Evolutionary conservation across 2,329 filamentous ascomycete genomes (phyloP), one percentile per base, ranked within the genome.

Genomic region (Emericellopsis cladophorae): DNA sequence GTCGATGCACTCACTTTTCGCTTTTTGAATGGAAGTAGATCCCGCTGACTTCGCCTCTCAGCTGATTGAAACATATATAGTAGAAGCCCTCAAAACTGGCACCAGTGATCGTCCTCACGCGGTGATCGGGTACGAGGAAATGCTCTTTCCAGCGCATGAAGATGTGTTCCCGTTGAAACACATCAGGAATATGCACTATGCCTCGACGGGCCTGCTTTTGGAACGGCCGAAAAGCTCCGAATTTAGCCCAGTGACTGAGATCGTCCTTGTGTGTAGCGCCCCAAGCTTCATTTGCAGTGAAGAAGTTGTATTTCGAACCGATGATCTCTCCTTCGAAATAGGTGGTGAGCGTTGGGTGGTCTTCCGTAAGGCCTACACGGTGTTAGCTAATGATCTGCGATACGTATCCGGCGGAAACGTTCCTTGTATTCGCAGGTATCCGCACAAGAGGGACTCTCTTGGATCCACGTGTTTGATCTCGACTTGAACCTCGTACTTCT

Each of bases 61-160:
- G 67, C 62, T 96, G 90, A 60, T 96, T 95, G 67, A 96, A 96
- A 65, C 89, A 95, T 49, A 98, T 96, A 56, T 98, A 98, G 59
- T 96, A 98, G 58, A 98, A 98, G 0, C 92, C 92, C 56, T 98
- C 92, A 45, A 96, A 98, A 55, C 90, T 96, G 7, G 92, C 92
- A 15, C 92, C 92, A 29, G 79, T 84, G 46, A 98, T 95, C 10
- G 85, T 93, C 45, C 82, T 76, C 16, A 96, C 88, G 14, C 85
- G 77, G 58, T 98, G 92, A 54, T 98, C 89, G 2, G 92, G 92
- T 1, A 98, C 92, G 1, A 98, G 68, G 54, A 98, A 98, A 53
- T 94, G 88, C 56, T 98, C 92, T 62, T 98, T 98, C 92, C 92
- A 98, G 45, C 92, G 79, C 92, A 98, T 98, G 55, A 95, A 98